phyloP scores from a whole-genome alignment of 2,329 filamentous ascomycete genomes.

The Stemphylium beticola region DNA sequence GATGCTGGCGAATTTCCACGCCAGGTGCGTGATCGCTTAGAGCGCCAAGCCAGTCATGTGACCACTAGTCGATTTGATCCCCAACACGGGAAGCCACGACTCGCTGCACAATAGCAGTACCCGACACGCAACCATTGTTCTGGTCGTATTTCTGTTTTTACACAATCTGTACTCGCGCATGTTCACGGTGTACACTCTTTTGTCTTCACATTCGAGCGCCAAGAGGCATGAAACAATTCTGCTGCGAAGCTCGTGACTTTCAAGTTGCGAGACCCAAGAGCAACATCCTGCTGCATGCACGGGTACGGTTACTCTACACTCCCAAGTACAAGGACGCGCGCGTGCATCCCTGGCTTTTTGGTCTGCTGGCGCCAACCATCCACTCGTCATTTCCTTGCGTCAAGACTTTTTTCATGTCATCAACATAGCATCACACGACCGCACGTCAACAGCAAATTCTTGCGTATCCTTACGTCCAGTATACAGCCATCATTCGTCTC shows the following conservation, averaged over 20 bases:
- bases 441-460: background rate
- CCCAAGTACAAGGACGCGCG: background rate
- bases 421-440: background rate
- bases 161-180: background rate
- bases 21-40: slow-evolving; percentile 17
- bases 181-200: too few species aligned
- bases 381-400: background rate
- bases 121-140: background rate
- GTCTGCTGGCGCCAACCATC: background rate
- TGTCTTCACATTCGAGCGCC: background rate
- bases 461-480: background rate
- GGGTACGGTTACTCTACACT: background rate
- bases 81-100: background rate
- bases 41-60: slow-evolving; percentile 14
- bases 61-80: slow-evolving; percentile 10
- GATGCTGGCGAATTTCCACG: slow-evolving; percentile 8
- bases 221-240: background rate
- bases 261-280: background rate
- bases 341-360: background rate
- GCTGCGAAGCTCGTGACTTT: background rate
- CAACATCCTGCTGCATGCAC: background rate
- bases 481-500: background rate
- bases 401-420: background rate
- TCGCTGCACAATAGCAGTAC: background rate
- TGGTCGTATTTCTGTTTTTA: background rate